Evolutionary conservation across 345 rosid species (phyloP), one percentile per base, ranked within the genome.

Genomic region (Sonneratia caseolaris): DNA sequence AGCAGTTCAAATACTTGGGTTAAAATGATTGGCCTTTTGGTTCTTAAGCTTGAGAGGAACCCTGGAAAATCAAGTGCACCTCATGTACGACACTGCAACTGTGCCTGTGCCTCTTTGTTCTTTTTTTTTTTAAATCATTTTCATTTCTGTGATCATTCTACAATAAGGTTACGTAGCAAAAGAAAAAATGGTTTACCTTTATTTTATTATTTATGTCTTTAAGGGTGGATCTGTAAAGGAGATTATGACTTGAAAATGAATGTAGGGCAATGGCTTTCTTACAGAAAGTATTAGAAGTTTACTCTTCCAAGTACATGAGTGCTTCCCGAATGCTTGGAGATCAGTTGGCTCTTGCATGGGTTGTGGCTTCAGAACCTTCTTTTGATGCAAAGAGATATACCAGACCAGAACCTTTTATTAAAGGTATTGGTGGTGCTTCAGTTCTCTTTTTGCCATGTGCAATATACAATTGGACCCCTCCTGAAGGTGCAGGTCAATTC

Each of bases 301-400:
- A 92, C 84, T 81, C 77, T 75, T 86, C 89, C 66, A 88, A 77
- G 76, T 95, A 84, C 65, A 85, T 80, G 86, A 87, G 80, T 35
- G 96, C 99, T 72, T 92, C 99, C 43, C 84, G 90, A 37, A 90
- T 95, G 99, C 96, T 91, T 66, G 99, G 99, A 68, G 97, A 95
- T 74, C 99, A 89, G 78, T 70, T 95, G 74, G 98, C 99, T 77
- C 84, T 95, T 47, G 86, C 86, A 64, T 82, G 87, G 90, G 89
- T 86, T 59, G 79, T 90, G 42, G 89, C 83, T 69, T 88, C 96
- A 3, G 81, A 80, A 13, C 78, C 91, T 72, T 78, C 82, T 19
- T 91, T 90, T 69, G 92, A 95, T 55, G 82, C 79, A 45, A 85
- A 79, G 73, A 80, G 90, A 89, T 92, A 88, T 70, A 76, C 84